Evolutionary conservation across 768 basidiomycete species (phyloP), one percentile per base, ranked within the genome.

Genomic region (Coprinopsis strossmayeri): DNA sequence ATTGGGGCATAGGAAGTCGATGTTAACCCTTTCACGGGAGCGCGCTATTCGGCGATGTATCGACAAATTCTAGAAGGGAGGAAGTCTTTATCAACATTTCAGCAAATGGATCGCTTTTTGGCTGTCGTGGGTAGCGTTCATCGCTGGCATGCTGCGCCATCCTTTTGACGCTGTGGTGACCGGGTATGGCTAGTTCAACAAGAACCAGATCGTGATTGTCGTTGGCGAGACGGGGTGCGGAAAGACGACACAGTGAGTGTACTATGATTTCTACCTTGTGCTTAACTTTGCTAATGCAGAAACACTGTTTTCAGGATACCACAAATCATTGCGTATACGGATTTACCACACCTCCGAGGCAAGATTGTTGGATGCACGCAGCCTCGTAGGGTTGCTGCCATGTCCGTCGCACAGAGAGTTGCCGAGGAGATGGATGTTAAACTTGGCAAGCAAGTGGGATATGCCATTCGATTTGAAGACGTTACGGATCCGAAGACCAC

Each of bases 361-460:
- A 96, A 92, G 64, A 68, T 97, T 56, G 84, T 99, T 2, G 95
- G 94, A 0, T 99, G 95, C 59, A 99, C 95, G 2, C 95, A 99
- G 61, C 95, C 95, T 0, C 76, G 95, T 57, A 78, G 95, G 70
- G 92, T 99, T 3, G 93, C 95, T 10, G 93, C 95, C 5, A 96
- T 96, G 91, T 91, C 89, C 13, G 95, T 97, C 2, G 95, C 95
- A 17, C 94, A 95, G 65, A 92, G 95, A 68, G 95, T 99, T 1
- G 93, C 95, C 2, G 95, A 98, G 60, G 95, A 98, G 67, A 94
- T 98, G 92, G 95, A 98, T 63, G 91, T 99, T 3, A 77, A 83
- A 64, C 83, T 99, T 1, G 95, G 95, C 24, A 84, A 88, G 59
- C 86, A 97, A 54, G 95, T 98, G 53, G 95, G 95, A 47, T 99